Percentiles rank a stretch among this genome's conserved stretches.
These are phyloP conservation scores for Geotrichum restrictum DNA, from an alignment of 1,139 yeast genomes.

Conservation along the genomic window DNA sequence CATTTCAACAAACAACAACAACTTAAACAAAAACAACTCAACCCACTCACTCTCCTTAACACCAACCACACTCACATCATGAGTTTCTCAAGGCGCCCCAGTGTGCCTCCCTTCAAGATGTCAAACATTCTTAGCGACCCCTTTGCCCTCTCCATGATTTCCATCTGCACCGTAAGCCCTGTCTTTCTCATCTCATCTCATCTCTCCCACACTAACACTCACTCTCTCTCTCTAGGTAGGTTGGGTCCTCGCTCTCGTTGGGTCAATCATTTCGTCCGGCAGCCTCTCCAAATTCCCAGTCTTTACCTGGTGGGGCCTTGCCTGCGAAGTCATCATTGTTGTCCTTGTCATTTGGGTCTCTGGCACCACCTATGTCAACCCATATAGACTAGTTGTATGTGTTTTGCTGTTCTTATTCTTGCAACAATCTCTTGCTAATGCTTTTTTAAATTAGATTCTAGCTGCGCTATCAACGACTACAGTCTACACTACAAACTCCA, in stretches of 20 bases:
- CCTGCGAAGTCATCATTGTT: conserved; percentile 65
- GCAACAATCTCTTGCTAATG: conserved; percentile 21
- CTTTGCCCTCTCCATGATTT: conserved; percentile 20
- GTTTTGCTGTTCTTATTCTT: neutral
- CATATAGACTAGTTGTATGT: conserved; percentile 54
- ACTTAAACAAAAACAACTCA: no score
- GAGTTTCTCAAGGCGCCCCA: no score
- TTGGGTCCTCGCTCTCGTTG: conserved; percentile 85
- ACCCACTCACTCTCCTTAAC: no score
- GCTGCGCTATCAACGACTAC: conserved; percentile 63
- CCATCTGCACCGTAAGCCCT: conserved; percentile 16
- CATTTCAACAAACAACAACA: no score
- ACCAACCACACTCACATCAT: no score
- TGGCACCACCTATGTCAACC: conserved; percentile 63
- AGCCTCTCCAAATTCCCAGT: conserved; percentile 54
- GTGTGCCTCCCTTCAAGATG: conserved; percentile 11
- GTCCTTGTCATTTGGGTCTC: conserved; percentile 56
- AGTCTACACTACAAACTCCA: conserved; percentile 76
- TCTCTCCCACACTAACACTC: neutral
- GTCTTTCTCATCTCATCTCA: neutral
- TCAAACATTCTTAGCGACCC: conserved; percentile 21
- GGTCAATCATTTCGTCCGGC: conserved; percentile 64
- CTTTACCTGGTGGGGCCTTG: conserved; percentile 98
- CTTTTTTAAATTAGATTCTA: conserved; percentile 32
- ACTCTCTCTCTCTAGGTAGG: conserved; percentile 31